Base-by-base conservation (phyloP, 2,329 filamentous ascomycete species). In the Aspergillus amoenus region DNA sequence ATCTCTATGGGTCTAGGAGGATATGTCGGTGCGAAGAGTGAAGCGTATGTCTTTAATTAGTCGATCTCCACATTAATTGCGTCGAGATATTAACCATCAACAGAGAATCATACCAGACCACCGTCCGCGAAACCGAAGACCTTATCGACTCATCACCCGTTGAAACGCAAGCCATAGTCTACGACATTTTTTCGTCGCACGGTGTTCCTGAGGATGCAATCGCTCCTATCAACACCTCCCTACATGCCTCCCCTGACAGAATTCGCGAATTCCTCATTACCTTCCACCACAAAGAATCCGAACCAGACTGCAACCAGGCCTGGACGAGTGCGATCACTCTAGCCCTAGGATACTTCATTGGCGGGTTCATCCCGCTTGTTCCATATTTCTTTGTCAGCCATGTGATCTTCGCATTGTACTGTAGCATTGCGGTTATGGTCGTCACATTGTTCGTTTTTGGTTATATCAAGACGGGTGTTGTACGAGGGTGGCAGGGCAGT, bases 1-100 rank as follows among this genome's bases (percentile, higher is more conserved):
- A 90, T 92, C 64, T 88, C 84, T 56, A 92, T 92, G 89, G 89
- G 89, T 0, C 78, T 92, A 5, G 88, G 89, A n/a, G 88, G 86
- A 9, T 91, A 88, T 68, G 81, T 92, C 1, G 88, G 78, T 13
- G 77, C 79, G 2, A 80, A 78, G 63, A 78, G 78, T 61, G 80
- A 82, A 74, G 74, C 76, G 73, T 81, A 74, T 68, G 79, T 67
- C 8, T 30, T 30, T 30, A 30, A 4, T 11, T 8, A 32, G 18
- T 18, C 37, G 15, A 37, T 30, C 4, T 1, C 41, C 18, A 42
- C 18, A 1, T 8, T 11, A 12, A 3, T 15, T 41, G 41, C 44
- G 18, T 15, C 18, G 41, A 46, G 18, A 34, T 15, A 45, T 17
- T 39, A 34, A 52, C 17, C 9, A 4, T 11, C 9, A 32, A 18